Conservation (phyloP, 2,329 filamentous ascomycete species). For the Pestalotiopsis sp. region DNA sequence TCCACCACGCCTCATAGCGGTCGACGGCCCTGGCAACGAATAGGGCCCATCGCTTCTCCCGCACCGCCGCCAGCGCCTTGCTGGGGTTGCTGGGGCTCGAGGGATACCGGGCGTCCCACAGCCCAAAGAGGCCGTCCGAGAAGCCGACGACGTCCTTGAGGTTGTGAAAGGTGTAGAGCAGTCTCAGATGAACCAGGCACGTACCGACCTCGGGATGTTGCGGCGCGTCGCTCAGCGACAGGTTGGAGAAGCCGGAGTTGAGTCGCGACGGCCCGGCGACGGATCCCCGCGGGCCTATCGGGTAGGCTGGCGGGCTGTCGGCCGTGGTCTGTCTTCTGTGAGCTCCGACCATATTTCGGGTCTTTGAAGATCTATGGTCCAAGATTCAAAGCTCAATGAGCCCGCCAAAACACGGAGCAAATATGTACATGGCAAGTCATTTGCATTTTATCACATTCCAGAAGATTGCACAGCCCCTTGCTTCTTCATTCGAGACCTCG, state of each 20-base stretch:
- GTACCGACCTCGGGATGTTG: not conserved
- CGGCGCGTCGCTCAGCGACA: not conserved
- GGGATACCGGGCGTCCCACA: conserved; percentile 1
- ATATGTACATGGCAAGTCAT: not conserved
- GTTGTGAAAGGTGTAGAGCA: conserved; percentile 4
- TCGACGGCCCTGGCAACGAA: conserved; percentile 5
- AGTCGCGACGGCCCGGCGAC: conserved; percentile 3
- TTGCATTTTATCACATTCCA: not conserved
- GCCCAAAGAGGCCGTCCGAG: conserved; percentile 1
- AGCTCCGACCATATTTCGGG: not conserved
- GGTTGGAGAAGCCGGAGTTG: conserved; percentile 4
- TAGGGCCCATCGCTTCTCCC: conserved; percentile 4
- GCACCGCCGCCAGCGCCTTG: not conserved
- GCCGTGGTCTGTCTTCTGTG: not conserved
- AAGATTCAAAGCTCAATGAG: not conserved
- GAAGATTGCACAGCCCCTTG: conserved; percentile 1
- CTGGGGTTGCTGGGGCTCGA: not conserved
- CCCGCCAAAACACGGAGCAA: not conserved
- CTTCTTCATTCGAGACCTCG: not conserved
- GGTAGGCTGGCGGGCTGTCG: conserved; percentile 6
- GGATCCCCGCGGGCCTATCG: not conserved
- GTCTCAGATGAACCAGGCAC: conserved; percentile 5
- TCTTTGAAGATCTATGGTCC: not conserved
- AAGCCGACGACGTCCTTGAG: conserved; percentile 3
- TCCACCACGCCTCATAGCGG: conserved; percentile 10